These are phyloP conservation scores for Gymnopilus junonius DNA, from an alignment of 768 basidiomycete genomes.

Conservation along the genomic window DNA sequence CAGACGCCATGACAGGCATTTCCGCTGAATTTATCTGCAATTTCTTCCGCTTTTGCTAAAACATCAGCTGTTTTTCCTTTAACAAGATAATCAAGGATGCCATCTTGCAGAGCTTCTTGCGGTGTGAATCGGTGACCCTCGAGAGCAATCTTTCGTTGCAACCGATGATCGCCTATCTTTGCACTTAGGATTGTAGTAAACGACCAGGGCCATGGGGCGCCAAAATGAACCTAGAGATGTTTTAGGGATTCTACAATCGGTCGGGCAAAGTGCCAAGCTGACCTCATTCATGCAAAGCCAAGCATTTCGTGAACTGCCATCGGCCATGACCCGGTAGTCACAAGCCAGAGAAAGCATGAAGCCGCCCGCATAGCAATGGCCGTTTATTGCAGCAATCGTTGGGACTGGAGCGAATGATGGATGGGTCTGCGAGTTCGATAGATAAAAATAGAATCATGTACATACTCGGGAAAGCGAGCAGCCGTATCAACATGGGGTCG, in stretches of 20 bases:
- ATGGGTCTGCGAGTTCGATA: neutral
- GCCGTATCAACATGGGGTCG: constrained; percentile 70
- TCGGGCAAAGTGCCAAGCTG: constrained; percentile 3
- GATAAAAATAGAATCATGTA: constrained; percentile 13
- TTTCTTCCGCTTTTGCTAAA: constrained; percentile 62
- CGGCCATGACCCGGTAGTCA: constrained; percentile 90
- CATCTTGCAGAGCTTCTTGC: constrained; percentile 64
- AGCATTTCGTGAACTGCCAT: constrained; percentile 74
- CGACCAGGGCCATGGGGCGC: constrained; percentile 77
- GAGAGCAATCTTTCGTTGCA: constrained; percentile 74
- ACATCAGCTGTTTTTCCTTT: constrained; percentile 63
- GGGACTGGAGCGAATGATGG: constrained; percentile 55
- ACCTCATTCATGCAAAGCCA: constrained; percentile 97
- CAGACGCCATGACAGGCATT: constrained; percentile 66
- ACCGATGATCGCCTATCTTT: constrained; percentile 62
- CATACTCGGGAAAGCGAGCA: constrained; percentile 81
- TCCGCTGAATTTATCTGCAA: constrained; percentile 56
- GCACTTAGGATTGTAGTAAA: constrained; percentile 65
- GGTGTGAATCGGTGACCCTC: constrained; percentile 84
- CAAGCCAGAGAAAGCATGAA: constrained; percentile 80
- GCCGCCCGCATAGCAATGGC: constrained; percentile 86
- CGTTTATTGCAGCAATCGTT: constrained; percentile 79
- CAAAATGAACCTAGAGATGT: constrained; percentile 71
- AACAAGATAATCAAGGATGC: constrained; percentile 74
- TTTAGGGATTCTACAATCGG: neutral